These are phyloP conservation scores for Tetrapyrgos nigripes DNA, from an alignment of 1,284 basidiomycete species.

Conservation along the genomic window DNA sequence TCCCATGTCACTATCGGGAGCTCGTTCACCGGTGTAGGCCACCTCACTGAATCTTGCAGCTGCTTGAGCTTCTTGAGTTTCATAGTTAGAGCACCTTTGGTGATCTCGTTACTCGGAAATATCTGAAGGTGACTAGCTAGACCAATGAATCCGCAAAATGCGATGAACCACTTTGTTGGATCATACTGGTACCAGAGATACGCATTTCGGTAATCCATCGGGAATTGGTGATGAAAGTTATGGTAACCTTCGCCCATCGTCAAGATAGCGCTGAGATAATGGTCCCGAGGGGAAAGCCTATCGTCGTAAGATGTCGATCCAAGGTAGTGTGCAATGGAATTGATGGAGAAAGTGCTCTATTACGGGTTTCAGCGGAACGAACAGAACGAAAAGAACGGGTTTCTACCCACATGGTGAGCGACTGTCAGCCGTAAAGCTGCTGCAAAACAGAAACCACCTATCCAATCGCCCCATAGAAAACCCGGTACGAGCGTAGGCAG, in stretches of 20 bases:
- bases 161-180: conserved; percentile 83
- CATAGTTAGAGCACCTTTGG: conserved; percentile 85
- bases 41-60: conserved; percentile 68
- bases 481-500: conserved; percentile 82
- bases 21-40: conserved; percentile 70
- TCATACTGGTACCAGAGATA: conserved; percentile 78
- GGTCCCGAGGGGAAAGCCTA: conserved; percentile 82
- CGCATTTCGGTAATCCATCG: conserved; percentile 51
- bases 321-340: conserved; percentile 90
- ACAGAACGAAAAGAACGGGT: background rate
- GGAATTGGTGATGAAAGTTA: conserved; percentile 89
- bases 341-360: conserved; percentile 88
- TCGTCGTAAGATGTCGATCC: conserved; percentile 89
- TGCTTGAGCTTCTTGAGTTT: conserved; percentile 77
- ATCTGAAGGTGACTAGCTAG: conserved; percentile 80
- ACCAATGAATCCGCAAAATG: conserved; percentile 62
- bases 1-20: conserved; percentile 87
- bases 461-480: conserved; percentile 82
- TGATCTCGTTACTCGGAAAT: conserved; percentile 89
- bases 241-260: conserved; percentile 95
- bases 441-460: conserved; percentile 84
- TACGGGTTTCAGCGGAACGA: conserved; percentile 9
- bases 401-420: conserved; percentile 79
- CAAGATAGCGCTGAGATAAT: conserved; percentile 84
- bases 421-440: conserved; percentile 68